These are phyloP conservation scores for Leptodontidium sp. DNA, from an alignment of 2,329 filamentous ascomycete genomes.

Conservation along the genomic window DNA sequence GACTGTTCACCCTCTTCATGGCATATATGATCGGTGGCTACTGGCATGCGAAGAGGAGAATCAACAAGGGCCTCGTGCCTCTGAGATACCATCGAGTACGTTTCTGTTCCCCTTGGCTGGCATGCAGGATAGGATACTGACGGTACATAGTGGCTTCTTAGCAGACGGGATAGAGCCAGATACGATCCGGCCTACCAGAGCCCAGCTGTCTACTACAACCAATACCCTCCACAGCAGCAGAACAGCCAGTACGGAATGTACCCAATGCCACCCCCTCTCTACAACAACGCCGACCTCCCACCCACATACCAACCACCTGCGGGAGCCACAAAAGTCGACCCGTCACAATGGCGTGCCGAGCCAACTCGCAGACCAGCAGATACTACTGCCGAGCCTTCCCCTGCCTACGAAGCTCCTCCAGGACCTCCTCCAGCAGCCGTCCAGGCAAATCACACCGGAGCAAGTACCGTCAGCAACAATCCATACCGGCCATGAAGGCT, in stretches of 20 bases:
- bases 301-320: slow-evolving; percentile 62
- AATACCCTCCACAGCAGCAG: slow-evolving; percentile 47
- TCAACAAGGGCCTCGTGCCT: slow-evolving; percentile 71
- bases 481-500: slow-evolving; percentile 43
- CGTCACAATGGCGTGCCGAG: slow-evolving; percentile 53
- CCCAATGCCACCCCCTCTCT: slow-evolving; percentile 62
- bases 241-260: slow-evolving; percentile 56
- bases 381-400: slow-evolving; percentile 40
- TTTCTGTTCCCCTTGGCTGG: slow-evolving; percentile 11
- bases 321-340: slow-evolving; percentile 62
- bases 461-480: slow-evolving; percentile 44
- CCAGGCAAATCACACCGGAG: slow-evolving; percentile 45
- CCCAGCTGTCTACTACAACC: slow-evolving; percentile 51
- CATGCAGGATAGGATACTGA: slow-evolving; percentile 30
- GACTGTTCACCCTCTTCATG: slow-evolving; percentile 65
- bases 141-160: slow-evolving; percentile 44
- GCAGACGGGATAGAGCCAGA: slow-evolving; percentile 41
- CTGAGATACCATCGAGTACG: slow-evolving; percentile 75
- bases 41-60: slow-evolving; percentile 71
- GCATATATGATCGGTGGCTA: slow-evolving; percentile 73
- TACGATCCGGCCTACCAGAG: slow-evolving; percentile 56
- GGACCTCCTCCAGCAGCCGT: slow-evolving; percentile 57
- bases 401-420: slow-evolving; percentile 54
- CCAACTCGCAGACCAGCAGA: slow-evolving; percentile 44
- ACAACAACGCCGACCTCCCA: slow-evolving; percentile 59